phyloP scores from a whole-genome alignment of 2,329 filamentous ascomycete species.

The Ophiostoma pallidulum region DNA sequence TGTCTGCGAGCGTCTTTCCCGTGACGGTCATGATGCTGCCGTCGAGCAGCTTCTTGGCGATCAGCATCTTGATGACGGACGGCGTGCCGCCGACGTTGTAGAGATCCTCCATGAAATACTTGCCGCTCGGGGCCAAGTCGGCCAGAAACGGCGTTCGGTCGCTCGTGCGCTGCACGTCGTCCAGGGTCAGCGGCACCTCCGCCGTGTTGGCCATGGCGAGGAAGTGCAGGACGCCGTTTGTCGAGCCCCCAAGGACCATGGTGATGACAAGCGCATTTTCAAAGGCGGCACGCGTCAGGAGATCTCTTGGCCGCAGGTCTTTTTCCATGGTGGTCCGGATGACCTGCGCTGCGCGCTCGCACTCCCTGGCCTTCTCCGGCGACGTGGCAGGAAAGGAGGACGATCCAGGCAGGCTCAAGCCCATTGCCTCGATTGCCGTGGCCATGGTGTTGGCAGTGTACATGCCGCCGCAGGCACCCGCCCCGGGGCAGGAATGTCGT shows the following conservation, averaged over 20 bases:
- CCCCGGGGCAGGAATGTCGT: constrained; percentile 64
- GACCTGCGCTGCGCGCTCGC: constrained; percentile 66
- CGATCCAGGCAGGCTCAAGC: constrained; percentile 70
- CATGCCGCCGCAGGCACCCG: constrained; percentile 70
- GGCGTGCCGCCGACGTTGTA: constrained; percentile 80
- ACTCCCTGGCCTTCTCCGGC: constrained; percentile 79
- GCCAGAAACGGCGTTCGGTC: constrained; percentile 80
- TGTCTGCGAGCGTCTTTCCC: constrained; percentile 73
- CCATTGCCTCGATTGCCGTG: constrained; percentile 82
- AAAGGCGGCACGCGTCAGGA: constrained; percentile 70
- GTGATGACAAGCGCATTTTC: constrained; percentile 85
- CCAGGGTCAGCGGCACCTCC: constrained; percentile 64
- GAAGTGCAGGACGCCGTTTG: constrained; percentile 81
- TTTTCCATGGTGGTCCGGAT: constrained; percentile 73
- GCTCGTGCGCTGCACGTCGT: constrained; percentile 73
- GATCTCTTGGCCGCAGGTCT: constrained; percentile 70
- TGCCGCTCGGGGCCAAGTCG: constrained; percentile 73
- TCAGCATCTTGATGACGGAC: constrained; percentile 74
- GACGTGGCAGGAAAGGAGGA: constrained; percentile 74
- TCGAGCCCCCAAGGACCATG: constrained; percentile 85
- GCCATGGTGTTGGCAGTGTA: constrained; percentile 95
- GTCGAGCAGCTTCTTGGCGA: constrained; percentile 67
- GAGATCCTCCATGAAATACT: constrained; percentile 76
- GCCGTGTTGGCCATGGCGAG: constrained; percentile 85
- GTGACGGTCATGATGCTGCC: constrained; percentile 74